These are phyloP conservation scores for Cercospora nicotianae DNA, from an alignment of 2,329 filamentous ascomycete genomes.

Conservation along the genomic window DNA sequence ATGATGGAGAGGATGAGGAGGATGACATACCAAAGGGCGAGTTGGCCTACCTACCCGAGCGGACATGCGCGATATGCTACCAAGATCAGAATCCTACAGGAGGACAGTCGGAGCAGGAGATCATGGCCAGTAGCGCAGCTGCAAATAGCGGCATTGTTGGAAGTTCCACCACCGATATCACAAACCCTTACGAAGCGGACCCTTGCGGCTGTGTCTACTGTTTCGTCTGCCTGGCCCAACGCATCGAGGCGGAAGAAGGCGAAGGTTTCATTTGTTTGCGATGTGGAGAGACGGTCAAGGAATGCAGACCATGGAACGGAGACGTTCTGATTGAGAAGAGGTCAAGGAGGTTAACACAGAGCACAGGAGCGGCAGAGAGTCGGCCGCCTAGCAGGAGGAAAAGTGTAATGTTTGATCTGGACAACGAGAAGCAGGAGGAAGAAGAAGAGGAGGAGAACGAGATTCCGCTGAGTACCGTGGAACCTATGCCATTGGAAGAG, in stretches of 20 bases:
- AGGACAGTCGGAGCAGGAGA: conserved; percentile 67
- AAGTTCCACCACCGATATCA: conserved; percentile 87
- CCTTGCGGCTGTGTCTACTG: conserved; percentile 93
- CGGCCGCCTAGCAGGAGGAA: conserved; percentile 37
- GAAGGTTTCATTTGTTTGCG: conserved; percentile 91
- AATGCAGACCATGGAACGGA: conserved; percentile 88
- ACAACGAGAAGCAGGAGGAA: conserved; percentile 26
- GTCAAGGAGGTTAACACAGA: conserved; percentile 16
- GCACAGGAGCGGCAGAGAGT: conserved; percentile 20
- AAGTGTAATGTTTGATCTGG: conserved; percentile 35
- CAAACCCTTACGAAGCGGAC: conserved; percentile 90
- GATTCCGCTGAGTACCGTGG: conserved; percentile 25
- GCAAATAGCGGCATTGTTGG: conserved; percentile 71
- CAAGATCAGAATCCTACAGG: conserved; percentile 78
- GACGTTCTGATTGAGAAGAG: conserved; percentile 64
- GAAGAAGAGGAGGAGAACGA: conserved; percentile 23
- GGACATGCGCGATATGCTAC: conserved; percentile 96
- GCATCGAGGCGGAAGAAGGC: conserved; percentile 87
- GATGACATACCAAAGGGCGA: conserved; percentile 57
- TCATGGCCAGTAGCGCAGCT: conserved; percentile 56
- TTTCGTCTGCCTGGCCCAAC: conserved; percentile 89
- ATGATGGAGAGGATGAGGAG: conserved; percentile 47
- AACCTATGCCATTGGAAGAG: conserved; percentile 36
- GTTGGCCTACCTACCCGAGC: conserved; percentile 80
- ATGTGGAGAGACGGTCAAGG: conserved; percentile 78